Conservation (phyloP, 2,329 filamentous ascomycete species). For the Plectosphaerella plurivora region DNA sequence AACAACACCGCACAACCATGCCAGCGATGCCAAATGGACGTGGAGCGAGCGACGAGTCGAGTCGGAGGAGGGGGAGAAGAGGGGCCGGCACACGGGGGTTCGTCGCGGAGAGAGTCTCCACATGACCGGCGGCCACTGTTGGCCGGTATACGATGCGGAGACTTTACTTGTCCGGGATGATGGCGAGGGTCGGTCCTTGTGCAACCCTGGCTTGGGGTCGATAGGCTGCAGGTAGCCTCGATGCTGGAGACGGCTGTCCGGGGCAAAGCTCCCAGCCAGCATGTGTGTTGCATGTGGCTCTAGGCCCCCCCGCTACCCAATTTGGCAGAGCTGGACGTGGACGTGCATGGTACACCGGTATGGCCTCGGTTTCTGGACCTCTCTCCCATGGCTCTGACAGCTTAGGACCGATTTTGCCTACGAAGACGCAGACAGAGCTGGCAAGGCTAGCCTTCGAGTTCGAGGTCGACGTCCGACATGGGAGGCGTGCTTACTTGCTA, state of each 20-base stretch:
- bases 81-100: background rate
- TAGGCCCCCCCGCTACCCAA: too few species aligned
- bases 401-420: too few species aligned
- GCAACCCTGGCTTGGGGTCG: background rate
- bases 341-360: too few species aligned
- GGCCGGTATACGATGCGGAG: slow-evolving; percentile 9
- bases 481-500: too few species aligned
- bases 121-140: slow-evolving; percentile 7
- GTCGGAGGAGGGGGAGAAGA: too few species aligned
- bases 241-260: too few species aligned
- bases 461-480: too few species aligned
- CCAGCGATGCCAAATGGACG: background rate
- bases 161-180: slow-evolving; percentile 7
- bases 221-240: background rate
- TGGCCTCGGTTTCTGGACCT: too few species aligned
- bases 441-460: background rate
- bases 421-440: too few species aligned
- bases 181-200: background rate
- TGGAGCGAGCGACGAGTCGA: background rate
- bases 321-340: background rate
- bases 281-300: too few species aligned
- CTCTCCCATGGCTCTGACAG: too few species aligned
- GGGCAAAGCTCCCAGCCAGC: too few species aligned
- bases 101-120: background rate
- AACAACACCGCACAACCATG: background rate